Evolutionary conservation across 108 stramenopile species (phyloP), one percentile per base, ranked within the genome.

Genomic region (Discostella stelligeroides): DNA sequence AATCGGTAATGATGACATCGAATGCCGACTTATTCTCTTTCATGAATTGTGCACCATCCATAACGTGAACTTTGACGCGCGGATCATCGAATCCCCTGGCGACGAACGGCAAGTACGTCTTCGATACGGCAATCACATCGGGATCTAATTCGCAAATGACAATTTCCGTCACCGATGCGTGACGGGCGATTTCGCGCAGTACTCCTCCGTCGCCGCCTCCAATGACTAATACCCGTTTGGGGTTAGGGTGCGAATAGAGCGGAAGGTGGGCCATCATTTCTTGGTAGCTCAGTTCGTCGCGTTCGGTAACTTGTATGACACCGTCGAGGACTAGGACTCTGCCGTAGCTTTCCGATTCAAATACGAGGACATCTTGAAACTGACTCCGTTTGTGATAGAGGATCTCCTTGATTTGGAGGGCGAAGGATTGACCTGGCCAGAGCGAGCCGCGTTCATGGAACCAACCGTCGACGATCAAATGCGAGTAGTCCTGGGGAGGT

Each of bases 181-280:
- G 98, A 4, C 86, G 70, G 18, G 92, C 96, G 49, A 98, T 85
- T 75, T 98, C 97, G 17, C 98, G 88, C 24, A 98, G 68, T 3
- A 98, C 96, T 58, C 98, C 98, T 20, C 98, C 98, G 78, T 98
- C 98, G 10, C 98, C 98, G 3, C 98, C 98, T 17, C 98, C 98
- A 60, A 99, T 90, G 51, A 99, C 97, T 23, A 98, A 69, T 11
- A 98, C 98, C 41, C 78, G 79, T 57, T 91, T 84, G 30, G 97
- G 97, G 81, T 90, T 77, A 38, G 86, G 91, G 74, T 98, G 97
- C 0, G 96, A 90, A 64, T 85, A 97, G 25, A 98, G 75, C 4
- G 98, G 98, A 15, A 98, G 74, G 72, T 98, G 98, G 4, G 97
- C 83, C 67, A 98, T 97, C 97, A 98, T 98, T 82, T 98, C 98